Percentiles rank a stretch among this genome's conserved stretches.
Evolutionary conservation across 2,329 filamentous ascomycete species (phyloP).

Genomic region (Fusarium devonianum): DNA sequence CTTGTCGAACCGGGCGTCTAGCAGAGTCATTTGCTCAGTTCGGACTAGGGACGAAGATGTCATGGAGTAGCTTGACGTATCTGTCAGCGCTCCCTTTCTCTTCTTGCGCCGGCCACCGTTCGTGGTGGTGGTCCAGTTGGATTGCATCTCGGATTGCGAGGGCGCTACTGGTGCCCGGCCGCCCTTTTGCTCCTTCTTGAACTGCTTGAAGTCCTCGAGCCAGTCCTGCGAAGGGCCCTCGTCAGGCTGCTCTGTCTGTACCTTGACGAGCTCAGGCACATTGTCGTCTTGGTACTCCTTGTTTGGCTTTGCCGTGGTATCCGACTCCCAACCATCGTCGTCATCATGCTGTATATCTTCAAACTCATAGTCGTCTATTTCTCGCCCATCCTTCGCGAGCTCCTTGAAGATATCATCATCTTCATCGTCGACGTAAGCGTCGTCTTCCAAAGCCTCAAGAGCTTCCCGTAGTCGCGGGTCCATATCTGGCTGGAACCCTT

Average conservation of each 20-base stretch:
- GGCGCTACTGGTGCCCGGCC: conserved; percentile 51
- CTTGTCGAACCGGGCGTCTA: conserved; percentile 91
- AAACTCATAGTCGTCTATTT: conserved; percentile 82
- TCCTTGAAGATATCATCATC: conserved; percentile 86
- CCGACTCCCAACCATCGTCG: conserved; percentile 93
- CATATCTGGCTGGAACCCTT: conserved; percentile 97
- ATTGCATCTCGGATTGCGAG: conserved; percentile 70
- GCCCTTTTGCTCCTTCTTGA: conserved; percentile 80
- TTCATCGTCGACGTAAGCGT: conserved; percentile 89
- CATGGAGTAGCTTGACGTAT: conserved; percentile 89
- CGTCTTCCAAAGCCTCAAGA: conserved; percentile 91
- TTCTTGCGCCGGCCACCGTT: conserved; percentile 88
- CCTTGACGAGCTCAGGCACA: conserved; percentile 57
- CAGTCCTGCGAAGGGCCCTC: conserved; percentile 78
- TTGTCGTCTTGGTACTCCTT: conserved; percentile 62
- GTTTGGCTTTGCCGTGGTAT: conserved; percentile 83
- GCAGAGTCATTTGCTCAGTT: conserved; percentile 83
- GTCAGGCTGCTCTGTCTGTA: conserved; percentile 57
- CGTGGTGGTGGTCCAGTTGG: conserved; percentile 76
- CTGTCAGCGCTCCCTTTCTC: conserved; percentile 91
- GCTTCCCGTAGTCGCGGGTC: conserved; percentile 91
- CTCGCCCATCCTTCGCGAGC: conserved; percentile 72
- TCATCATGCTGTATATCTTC: conserved; percentile 69
- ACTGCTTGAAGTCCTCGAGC: conserved; percentile 92
- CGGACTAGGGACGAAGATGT: conserved; percentile 85